These are phyloP conservation scores for Yamadazyma oceani DNA, from an alignment of 1,139 yeast species.

Conservation along the genomic window DNA sequence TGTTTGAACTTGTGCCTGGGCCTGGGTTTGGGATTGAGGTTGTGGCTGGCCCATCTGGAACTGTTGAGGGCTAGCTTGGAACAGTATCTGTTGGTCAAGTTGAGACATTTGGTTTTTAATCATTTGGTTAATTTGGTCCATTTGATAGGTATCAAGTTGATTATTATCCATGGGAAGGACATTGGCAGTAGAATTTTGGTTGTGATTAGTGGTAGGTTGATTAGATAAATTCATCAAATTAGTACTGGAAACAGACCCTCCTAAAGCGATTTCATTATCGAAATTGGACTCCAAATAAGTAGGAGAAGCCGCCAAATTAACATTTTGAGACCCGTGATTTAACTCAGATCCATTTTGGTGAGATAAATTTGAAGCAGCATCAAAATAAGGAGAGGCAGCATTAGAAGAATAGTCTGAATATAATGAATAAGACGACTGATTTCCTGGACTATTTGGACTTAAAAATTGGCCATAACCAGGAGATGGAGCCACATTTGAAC, in stretches of 20 bases:
- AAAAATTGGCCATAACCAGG: conserved; percentile 60
- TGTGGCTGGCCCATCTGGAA: no score
- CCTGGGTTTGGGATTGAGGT: no score
- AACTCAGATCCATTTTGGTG: conserved; percentile 10
- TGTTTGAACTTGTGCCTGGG: not conserved
- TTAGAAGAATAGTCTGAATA: conserved; percentile 42
- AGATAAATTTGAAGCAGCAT: conserved; percentile 29
- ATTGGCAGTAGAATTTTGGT: conserved; percentile 8
- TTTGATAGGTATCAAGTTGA: conserved; percentile 3
- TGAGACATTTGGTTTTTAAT: conserved; percentile 9
- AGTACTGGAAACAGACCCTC: conserved; percentile 42
- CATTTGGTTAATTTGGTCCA: conserved; percentile 11
- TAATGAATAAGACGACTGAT: conserved; percentile 78
- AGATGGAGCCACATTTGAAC: not conserved
- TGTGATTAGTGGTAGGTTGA: conserved; percentile 1
- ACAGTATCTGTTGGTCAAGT: not conserved
- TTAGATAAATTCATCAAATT: conserved; percentile 22
- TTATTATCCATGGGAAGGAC: no score
- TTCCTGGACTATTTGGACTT: conserved; percentile 96
- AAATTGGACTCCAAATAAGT: conserved; percentile 20
- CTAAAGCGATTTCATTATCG: conserved; percentile 40
- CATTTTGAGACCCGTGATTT: conserved; percentile 1
- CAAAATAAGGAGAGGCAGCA: conserved; percentile 41
- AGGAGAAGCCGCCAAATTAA: conserved; percentile 5
- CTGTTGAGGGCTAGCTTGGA: not conserved